Conservation (phyloP, 257 asterid genomes). For the Nemophila menziesii region DNA sequence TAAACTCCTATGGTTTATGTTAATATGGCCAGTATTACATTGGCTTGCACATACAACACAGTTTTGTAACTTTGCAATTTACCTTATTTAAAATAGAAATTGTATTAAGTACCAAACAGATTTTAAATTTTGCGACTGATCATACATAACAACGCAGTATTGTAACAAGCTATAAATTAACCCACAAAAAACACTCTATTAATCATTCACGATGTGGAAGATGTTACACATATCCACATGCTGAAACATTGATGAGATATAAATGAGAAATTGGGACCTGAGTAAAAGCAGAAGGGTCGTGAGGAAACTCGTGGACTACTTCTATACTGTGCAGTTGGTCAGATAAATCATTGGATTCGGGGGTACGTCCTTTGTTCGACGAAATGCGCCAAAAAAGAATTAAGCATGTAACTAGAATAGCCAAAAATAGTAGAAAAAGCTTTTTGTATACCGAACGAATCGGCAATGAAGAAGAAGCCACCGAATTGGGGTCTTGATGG, state of each 20-base stretch:
- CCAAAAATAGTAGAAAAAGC: slow-evolving; percentile 21
- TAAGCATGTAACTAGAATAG: slow-evolving; percentile 19
- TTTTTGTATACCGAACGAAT: slow-evolving; percentile 21
- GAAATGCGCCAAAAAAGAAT: slow-evolving; percentile 24
- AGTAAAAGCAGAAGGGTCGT: slow-evolving; percentile 74
- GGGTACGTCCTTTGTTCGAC: slow-evolving; percentile 15
- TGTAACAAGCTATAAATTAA: too few relatives aligned
- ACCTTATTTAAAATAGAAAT: too few relatives aligned
- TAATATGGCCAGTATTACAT: too few relatives aligned
- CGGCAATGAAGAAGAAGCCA: slow-evolving; percentile 23
- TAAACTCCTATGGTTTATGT: too few relatives aligned
- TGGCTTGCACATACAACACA: too few relatives aligned
- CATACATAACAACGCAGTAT: too few relatives aligned
- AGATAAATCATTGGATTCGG: slow-evolving; percentile 14
- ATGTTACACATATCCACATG: not conserved
- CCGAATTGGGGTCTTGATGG: slow-evolving; percentile 13
- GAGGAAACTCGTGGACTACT: slow-evolving; percentile 73
- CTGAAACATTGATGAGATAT: not conserved
- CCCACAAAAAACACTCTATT: too few relatives aligned
- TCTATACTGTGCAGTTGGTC: slow-evolving; percentile 36
- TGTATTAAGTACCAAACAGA: too few relatives aligned
- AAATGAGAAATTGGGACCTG: slow-evolving; percentile 37
- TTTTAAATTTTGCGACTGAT: too few relatives aligned
- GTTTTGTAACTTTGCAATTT: too few relatives aligned
- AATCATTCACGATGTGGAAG: too few relatives aligned